phyloP scores from a whole-genome alignment of 139 green algal genomes.

The Eudorina sp. region DNA sequence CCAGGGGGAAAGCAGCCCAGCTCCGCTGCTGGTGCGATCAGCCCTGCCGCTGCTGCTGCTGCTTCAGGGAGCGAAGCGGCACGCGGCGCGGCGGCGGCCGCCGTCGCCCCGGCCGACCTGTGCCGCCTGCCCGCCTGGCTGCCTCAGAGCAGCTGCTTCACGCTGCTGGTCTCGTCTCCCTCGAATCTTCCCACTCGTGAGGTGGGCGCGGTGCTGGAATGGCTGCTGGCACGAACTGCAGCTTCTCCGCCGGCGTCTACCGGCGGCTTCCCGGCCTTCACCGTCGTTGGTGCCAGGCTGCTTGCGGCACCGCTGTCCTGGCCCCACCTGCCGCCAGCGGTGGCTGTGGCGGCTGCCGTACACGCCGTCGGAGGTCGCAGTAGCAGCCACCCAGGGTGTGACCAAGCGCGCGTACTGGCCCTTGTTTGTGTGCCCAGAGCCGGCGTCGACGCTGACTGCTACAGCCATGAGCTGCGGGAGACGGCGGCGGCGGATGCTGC shows the following conservation, averaged over 20 bases:
- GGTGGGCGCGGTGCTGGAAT: not conserved
- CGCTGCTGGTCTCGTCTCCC: constrained; percentile 24
- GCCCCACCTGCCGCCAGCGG: not conserved
- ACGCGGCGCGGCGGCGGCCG: not conserved
- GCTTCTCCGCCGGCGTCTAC: not conserved
- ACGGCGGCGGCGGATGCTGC: not conserved
- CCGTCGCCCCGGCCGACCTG: not conserved
- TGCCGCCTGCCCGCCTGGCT: constrained; percentile 32
- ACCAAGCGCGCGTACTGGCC: constrained; percentile 26
- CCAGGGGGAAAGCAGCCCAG: not conserved
- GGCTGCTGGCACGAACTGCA: not conserved
- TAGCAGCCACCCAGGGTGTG: not conserved
- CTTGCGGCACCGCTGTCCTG: not conserved
- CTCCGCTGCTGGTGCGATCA: not conserved
- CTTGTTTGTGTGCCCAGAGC: not conserved
- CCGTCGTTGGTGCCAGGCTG: constrained; percentile 6
- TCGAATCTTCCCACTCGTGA: constrained; percentile 7
- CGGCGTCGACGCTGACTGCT: constrained; percentile 14
- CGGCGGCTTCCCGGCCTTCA: not conserved
- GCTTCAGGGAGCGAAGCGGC: not conserved
- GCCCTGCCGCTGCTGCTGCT: too few species aligned
- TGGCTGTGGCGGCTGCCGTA: not conserved
- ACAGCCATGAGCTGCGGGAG: constrained; percentile 6
- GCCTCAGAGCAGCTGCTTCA: not conserved
- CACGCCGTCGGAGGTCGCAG: not conserved